Evolutionary conservation across 352 stramenopile species (phyloP).

Genomic region (Globisporangium emineosum): DNA sequence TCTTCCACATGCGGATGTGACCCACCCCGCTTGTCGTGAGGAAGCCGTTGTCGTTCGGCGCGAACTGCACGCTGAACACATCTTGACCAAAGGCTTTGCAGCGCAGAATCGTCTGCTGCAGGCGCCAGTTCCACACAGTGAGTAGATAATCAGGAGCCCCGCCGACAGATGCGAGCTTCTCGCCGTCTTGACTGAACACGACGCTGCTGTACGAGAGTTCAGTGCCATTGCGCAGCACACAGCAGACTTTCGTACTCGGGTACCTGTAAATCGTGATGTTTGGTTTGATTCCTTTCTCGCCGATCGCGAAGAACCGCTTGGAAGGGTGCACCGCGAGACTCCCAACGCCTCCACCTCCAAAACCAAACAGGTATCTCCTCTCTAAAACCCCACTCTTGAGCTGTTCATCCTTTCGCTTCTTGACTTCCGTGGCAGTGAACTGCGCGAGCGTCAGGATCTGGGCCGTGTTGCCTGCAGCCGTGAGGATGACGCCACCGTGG

Average conservation of each 20-base stretch:
- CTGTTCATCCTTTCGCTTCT: slow-evolving; percentile 11
- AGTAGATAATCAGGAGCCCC: slow-evolving; percentile 88
- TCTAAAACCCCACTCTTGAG: slow-evolving; percentile 20
- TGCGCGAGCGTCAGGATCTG: slow-evolving; percentile 57
- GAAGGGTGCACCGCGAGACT: slow-evolving; percentile 72
- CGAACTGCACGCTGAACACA: slow-evolving; percentile 91
- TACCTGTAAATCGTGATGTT: slow-evolving; percentile 89
- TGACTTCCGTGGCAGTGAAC: slow-evolving; percentile 1
- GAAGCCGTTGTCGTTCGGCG: slow-evolving; percentile 82
- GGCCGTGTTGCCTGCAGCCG: slow-evolving; percentile 66
- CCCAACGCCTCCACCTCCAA: slow-evolving; percentile 59
- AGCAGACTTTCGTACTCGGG: slow-evolving; percentile 61
- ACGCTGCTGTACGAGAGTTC: slow-evolving; percentile 79
- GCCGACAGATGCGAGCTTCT: slow-evolving; percentile 89
- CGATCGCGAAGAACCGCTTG: slow-evolving; percentile 79
- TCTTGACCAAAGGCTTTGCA: slow-evolving; percentile 95
- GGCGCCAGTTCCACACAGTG: slow-evolving; percentile 92
- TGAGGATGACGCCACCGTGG: slow-evolving; percentile 64
- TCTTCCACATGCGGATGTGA: slow-evolving; percentile 96
- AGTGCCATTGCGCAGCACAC: slow-evolving; percentile 81
- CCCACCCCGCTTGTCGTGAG: slow-evolving; percentile 91
- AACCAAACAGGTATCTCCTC: slow-evolving; percentile 64
- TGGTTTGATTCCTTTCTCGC: slow-evolving; percentile 85
- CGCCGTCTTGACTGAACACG: slow-evolving; percentile 71
- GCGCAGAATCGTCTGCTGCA: slow-evolving; percentile 87